A percentile compares a stretch with the other conserved stretches of the same genome.
phyloP scores from a whole-genome alignment of 768 basidiomycete species.

The Chlorophyllum brunneum region DNA sequence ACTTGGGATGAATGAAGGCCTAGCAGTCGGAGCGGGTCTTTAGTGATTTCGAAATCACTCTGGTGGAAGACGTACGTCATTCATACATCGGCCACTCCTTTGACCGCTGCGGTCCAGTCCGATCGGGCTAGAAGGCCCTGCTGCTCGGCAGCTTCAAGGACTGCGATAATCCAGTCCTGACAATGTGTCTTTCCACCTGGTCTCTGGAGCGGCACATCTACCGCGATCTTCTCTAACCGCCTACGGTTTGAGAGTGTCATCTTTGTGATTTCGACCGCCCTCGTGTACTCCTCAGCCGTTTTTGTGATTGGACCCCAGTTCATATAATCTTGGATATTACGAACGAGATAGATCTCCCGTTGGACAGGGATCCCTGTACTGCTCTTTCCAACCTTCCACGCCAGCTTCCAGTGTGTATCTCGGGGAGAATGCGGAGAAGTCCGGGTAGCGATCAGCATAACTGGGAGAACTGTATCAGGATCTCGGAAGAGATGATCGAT shows the following conservation, averaged over 20 bases:
- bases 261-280: slow-evolving; percentile 11
- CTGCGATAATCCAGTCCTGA: slow-evolving; percentile 10
- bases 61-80: background rate
- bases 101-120: slow-evolving; percentile 7
- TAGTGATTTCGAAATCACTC: too few relatives aligned
- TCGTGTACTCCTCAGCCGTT: slow-evolving; percentile 9
- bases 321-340: slow-evolving; percentile 10
- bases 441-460: slow-evolving; percentile 8
- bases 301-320: slow-evolving; percentile 11
- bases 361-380: slow-evolving; percentile 8
- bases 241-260: slow-evolving; percentile 9
- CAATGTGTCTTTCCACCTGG: slow-evolving; percentile 9
- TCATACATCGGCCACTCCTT: slow-evolving; percentile 8
- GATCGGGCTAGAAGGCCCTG: slow-evolving; percentile 7
- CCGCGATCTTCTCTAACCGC: slow-evolving; percentile 10
- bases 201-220: slow-evolving; percentile 1
- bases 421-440: slow-evolving; percentile 5
- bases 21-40: too few relatives aligned
- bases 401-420: slow-evolving; percentile 11
- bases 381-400: slow-evolving; percentile 13
- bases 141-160: slow-evolving; percentile 11
- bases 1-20: too few relatives aligned
- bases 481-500: slow-evolving; percentile 12
- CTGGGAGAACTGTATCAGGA: slow-evolving; percentile 5
- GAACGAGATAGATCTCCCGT: slow-evolving; percentile 9